Evolutionary conservation across 768 basidiomycete genomes (phyloP), one percentile per base, ranked within the genome.

Genomic region (Boletus sp.): DNA sequence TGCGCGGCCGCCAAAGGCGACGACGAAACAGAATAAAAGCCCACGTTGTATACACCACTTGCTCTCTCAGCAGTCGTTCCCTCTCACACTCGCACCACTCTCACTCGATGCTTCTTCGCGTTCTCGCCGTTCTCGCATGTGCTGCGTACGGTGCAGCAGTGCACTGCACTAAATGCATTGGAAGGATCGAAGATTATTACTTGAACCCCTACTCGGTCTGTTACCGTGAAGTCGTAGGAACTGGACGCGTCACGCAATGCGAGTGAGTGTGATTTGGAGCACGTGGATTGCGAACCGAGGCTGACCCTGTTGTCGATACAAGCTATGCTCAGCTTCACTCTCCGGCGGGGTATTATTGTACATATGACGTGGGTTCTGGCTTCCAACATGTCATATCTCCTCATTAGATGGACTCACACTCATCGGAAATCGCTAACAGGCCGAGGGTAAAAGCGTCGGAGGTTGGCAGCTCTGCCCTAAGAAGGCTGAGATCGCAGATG

Each of bases 321-420:
- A 55, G 50, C 9, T 55, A 55, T 23, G 4, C 29, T 29, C 30
- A 45, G 2, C 2, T 5, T 25, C 25, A 25, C 25, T 25, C 25
- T 25, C 25, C 25, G 25, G 25, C 25, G 25, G 15, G 1, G 6
- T 17, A 21, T 7, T 0, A 13, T 17, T 54, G 48, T 17, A 3
- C 30, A 5, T 54, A 54, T 43, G 14, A 37, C 23, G 55, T 56
- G 10, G 27, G 54, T 54, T 53, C 13, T n/a, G 25, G 4, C 43
- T 43, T 8, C 14, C 40, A 11, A 15, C 13, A 5, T 37, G 21
- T 40, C 25, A 21, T 34, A 41, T 46, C 23, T 23, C 5, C 2
- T 9, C 42, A 2, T 55, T 27, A 4, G 27, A 37, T 32, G 40
- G 15, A 39, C 19, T 39, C 11, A 19, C 7, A 19, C 38, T 39